These are phyloP conservation scores for Aureobasidium sp. DNA, from an alignment of 2,329 filamentous ascomycete genomes.

Conservation along the genomic window DNA sequence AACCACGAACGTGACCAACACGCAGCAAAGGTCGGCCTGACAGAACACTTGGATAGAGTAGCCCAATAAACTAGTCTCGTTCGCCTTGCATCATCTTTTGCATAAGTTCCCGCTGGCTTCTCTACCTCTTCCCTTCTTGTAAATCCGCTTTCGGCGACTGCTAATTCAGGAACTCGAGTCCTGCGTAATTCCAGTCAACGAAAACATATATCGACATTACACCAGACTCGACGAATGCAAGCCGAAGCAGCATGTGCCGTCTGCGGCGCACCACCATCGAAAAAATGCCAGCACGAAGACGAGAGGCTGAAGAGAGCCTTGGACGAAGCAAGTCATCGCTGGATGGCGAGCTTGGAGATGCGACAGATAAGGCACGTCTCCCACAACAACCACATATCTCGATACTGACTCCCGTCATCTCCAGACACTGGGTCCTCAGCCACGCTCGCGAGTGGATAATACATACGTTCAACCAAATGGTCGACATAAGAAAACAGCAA, in stretches of 20 bases:
- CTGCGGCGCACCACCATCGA: constrained; percentile 27
- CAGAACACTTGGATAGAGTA: not conserved
- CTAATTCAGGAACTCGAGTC: not conserved
- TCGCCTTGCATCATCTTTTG: not conserved
- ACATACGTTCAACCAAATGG: constrained; percentile 36
- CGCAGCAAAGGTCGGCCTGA: constrained; percentile 1
- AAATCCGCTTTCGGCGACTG: not conserved
- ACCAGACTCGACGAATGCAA: not conserved
- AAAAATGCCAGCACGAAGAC: constrained; percentile 30
- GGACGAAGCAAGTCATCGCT: constrained; percentile 27
- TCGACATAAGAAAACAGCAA: constrained; percentile 34
- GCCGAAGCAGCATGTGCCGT: constrained; percentile 31
- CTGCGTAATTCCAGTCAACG: not conserved
- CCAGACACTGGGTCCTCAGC: constrained; percentile 41
- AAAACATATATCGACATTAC: not conserved
- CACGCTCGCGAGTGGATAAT: constrained; percentile 41
- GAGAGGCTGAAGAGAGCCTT: constrained; percentile 28
- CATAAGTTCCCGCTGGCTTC: not conserved
- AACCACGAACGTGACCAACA: not conserved
- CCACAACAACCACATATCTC: not conserved
- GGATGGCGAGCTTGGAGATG: constrained; percentile 21
- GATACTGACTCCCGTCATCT: not conserved
- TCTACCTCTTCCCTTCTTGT: not conserved
- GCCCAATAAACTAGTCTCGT: not conserved
- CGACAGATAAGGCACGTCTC: constrained; percentile 24